These are phyloP conservation scores for Pseudocercospora macadamiae DNA, from an alignment of 2,329 filamentous ascomycete species.

Conservation along the genomic window DNA sequence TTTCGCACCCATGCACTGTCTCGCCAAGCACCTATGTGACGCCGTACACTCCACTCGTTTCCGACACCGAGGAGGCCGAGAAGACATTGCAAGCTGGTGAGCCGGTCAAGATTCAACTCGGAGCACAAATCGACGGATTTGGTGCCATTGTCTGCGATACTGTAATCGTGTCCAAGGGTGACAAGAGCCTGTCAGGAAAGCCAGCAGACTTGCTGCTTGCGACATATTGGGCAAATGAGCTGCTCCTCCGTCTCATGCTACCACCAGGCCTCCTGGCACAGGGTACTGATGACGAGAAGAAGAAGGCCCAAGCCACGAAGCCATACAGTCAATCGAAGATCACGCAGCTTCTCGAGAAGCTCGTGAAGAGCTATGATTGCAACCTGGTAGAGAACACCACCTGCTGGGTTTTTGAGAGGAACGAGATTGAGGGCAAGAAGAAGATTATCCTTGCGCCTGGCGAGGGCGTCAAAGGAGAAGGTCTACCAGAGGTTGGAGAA, in stretches of 20 bases:
- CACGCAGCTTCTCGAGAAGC: conserved; percentile 83
- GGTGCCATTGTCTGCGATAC: conserved; percentile 96
- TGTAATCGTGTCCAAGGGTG: conserved; percentile 69
- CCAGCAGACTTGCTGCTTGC: conserved; percentile 86
- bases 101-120: conserved; percentile 96
- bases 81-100: conserved; percentile 81
- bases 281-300: conserved; percentile 92
- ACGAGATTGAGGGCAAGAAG: conserved; percentile 97
- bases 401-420: conserved; percentile 92
- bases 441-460: conserved; percentile 92
- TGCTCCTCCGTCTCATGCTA: conserved; percentile 86
- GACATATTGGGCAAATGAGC: conserved; percentile 93
- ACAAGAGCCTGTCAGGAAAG: conserved; percentile 64
- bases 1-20: conserved; percentile 91
- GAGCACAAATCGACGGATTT: conserved; percentile 96
- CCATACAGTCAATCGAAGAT: conserved; percentile 84
- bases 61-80: conserved; percentile 82
- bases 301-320: conserved; percentile 79
- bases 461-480: conserved; percentile 89
- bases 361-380: conserved; percentile 87
- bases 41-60: conserved; percentile 88
- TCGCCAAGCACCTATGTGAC: conserved; percentile 94
- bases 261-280: conserved; percentile 83
- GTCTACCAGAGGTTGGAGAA: conserved; percentile 82
- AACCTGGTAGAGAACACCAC: conserved; percentile 97